Base-by-base conservation (phyloP, 2,329 filamentous ascomycete genomes). In the Claviceps paspali region DNA sequence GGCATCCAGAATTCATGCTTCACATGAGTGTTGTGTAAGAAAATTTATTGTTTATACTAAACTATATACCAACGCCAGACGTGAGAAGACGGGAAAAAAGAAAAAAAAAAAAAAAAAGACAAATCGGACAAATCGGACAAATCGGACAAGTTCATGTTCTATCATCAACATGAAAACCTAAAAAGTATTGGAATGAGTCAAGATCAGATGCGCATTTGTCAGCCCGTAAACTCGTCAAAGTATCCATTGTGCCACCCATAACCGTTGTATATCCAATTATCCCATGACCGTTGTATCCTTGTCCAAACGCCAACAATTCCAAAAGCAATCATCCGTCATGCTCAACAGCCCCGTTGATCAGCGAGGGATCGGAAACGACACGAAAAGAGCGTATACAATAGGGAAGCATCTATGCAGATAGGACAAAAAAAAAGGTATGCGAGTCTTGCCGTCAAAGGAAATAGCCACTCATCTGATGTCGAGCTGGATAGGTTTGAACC, bases 401-500 rank as follows among this genome's bases (percentile, higher is more conserved):
- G 9, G 23, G 29, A 26, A 27, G 10, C 9, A 6, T 6, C 14
- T 18, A 21, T 12, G 28, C n/a, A 15, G 6, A 17, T 10, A 11
- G 33, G 14, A 14, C 12, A 17, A n/a, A 12, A 12, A 30, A 33
- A 31, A n/a, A n/a, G 11, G 35, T 12, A 19, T 14, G n/a, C 15
- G n/a, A 27, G 6, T 30, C 17, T 38, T 39, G 34, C 40, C 36
- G 36, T 41, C 40, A 41, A 36, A 29, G 15, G 22, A 11, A 24
- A 17, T 21, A 12, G 31, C 12, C 23, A 17, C 19, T 44, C 39
- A 47, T 44, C 42, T 44, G 7, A 91, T 79, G 52, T 88, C 82
- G 53, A 91, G 66, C 60, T 87, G 81, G 58, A 91, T 87, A 29
- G 81, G 81, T 60, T 88, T 88, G 61, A 85, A 88, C 43, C 77